phyloP scores from a whole-genome alignment of 2,329 filamentous ascomycete species.

The Penicillium sp. region DNA sequence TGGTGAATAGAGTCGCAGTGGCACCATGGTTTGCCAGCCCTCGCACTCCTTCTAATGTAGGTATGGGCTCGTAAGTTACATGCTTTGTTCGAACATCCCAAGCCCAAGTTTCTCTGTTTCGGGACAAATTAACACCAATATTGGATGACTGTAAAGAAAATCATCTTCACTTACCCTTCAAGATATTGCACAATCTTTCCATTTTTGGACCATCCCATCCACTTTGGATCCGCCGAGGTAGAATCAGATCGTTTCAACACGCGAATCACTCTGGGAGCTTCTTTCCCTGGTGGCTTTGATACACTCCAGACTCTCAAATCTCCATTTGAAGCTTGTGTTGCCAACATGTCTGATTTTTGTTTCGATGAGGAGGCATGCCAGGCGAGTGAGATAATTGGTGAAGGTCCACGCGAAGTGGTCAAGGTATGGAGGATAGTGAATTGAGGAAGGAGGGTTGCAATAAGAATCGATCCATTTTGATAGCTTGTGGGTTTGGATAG shows the following conservation, averaged over 20 bases:
- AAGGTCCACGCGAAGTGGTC: slow-evolving; percentile 78
- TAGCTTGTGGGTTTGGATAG: slow-evolving; percentile 60
- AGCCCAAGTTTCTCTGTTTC: slow-evolving; percentile 74
- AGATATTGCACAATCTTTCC: slow-evolving; percentile 91
- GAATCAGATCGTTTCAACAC: slow-evolving; percentile 79
- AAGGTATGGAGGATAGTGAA: slow-evolving; percentile 95
- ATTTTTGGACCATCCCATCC: slow-evolving; percentile 99
- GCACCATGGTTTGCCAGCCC: slow-evolving; percentile 87
- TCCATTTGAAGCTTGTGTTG: slow-evolving; percentile 86
- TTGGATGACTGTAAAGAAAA: too few species aligned
- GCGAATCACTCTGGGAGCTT: slow-evolving; percentile 84
- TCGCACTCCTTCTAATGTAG: slow-evolving; percentile 76
- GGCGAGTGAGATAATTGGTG: slow-evolving; percentile 79
- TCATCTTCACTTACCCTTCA: slow-evolving; percentile 68
- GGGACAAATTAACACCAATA: not conserved
- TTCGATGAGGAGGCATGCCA: slow-evolving; percentile 97
- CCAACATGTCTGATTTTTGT: slow-evolving; percentile 97
- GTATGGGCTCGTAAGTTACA: slow-evolving; percentile 84
- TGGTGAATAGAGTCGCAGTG: slow-evolving; percentile 86
- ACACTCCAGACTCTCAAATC: slow-evolving; percentile 97
- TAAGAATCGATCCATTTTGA: slow-evolving; percentile 88
- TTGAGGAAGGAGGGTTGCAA: slow-evolving; percentile 83
- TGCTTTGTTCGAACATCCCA: slow-evolving; percentile 99
- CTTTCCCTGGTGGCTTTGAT: slow-evolving; percentile 70
- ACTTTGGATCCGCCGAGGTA: slow-evolving; percentile 74